A percentile compares a stretch with the other conserved stretches of the same genome.
phyloP scores from a whole-genome alignment of 306 rosid species.

The Cajanus cajan region DNA sequence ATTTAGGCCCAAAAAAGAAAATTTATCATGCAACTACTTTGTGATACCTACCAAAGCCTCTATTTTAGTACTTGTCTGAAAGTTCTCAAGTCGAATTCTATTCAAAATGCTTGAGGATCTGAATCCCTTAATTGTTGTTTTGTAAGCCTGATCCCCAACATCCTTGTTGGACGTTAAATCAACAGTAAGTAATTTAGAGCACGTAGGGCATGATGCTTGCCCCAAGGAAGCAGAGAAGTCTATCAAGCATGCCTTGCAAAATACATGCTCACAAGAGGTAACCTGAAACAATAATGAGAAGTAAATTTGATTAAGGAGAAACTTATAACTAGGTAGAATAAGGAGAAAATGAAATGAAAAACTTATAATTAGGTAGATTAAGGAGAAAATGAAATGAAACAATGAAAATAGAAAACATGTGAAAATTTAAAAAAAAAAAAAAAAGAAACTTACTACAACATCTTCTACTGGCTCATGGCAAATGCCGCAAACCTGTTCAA shows the following conservation, averaged over 20 bases:
- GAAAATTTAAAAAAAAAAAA: not conserved
- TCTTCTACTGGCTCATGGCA: conserved; percentile 80
- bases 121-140: conserved; percentile 73
- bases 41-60: conserved; percentile 86
- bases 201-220: conserved; percentile 76
- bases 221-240: conserved; percentile 63
- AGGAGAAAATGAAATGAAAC: not conserved
- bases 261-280: conserved; percentile 76
- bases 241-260: conserved; percentile 80
- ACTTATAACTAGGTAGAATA: not conserved
- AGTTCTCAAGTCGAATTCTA: conserved; percentile 73
- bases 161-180: conserved; percentile 62
- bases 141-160: conserved; percentile 40
- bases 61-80: conserved; percentile 95
- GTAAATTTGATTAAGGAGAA: too few relatives aligned
- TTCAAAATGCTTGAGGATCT: conserved; percentile 82
- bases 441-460: conserved; percentile 57
- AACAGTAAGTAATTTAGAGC: conserved; percentile 71
- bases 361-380: too few relatives aligned
- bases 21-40: not conserved
- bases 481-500: conserved; percentile 64
- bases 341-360: not conserved
- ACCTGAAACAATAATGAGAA: conserved; percentile 63
- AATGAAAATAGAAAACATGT: not conserved
- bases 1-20: not conserved